Base-by-base conservation (phyloP, 306 rosid genomes). In the Canavalia gladiata region DNA sequence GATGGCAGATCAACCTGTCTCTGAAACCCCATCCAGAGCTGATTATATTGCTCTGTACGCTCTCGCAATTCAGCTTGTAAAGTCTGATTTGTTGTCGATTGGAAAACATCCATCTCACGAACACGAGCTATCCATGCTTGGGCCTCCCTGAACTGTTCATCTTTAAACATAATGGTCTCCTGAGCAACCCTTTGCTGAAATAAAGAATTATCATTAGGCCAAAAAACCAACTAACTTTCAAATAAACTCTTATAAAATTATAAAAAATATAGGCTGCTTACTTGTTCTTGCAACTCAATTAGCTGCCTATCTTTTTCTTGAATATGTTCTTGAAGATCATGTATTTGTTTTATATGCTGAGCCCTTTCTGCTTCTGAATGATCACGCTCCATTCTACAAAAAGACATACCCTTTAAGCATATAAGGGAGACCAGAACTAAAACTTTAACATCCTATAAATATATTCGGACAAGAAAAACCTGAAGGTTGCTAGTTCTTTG, bases 291-390 rank as follows among this genome's bases (percentile, higher is more conserved):
- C 87, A 93, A 89, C 77, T 96, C 98, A 77, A 88, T 86, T 81
- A 91, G 90, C 82, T 93, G 99, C 83, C 97, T 89, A 68, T 93
- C 99, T 83, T 96, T 96, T 83, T 93, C 97, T 87, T 90, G 99
- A 82, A 96, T 52, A 83, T 90, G 99, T 49, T 93, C 98, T 87
- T 96, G 99, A 72, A 92, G 88, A 45, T 96, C 99, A 55, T 88
- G 97, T 72, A 93, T 75, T 86, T 96, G 97, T 82, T 96, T 87
- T 50, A 96, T 79, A 78, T 93, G 97, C 70, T 96, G 98, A 68
- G 97, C 87, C 87, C 97, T 96, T 89, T 96, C 98, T 81, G 91
- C 99, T 83, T 96, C 99, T 13, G 95, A 87, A 83, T 96, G 98
- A 83, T 93, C 98, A 25, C 89, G 94, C 88, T 96, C 99, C 88